Base-by-base conservation (phyloP, 148 eudicot species). In the Pharnaceum exiguum region DNA sequence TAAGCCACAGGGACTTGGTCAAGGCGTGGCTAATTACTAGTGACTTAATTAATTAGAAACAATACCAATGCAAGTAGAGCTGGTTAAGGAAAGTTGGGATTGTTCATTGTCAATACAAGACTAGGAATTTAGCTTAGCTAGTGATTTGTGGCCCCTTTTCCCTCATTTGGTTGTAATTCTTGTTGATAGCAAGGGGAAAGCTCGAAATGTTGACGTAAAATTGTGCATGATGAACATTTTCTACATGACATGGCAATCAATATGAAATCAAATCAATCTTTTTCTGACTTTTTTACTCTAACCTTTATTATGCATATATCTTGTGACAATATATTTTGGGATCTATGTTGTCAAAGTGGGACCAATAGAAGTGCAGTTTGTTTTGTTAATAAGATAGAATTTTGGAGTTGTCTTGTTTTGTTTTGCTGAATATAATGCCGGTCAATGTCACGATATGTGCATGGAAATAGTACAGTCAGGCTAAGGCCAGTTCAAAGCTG, bases 361-460 rank as follows among this genome's bases (percentile, higher is more conserved):
- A 16, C 62, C 16, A 44, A 19, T 3, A 16, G 61, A 57, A 30
- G 6, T 21, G 62, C 31, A 5, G n/a, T 48, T 55, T 35, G 62
- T 18, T 36, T 5, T 46, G 46, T 46, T 6, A 11, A 18, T 26
- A 15, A 22, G n/a, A 26, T 21, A 19, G 48, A 13, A n/a, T n/a
- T n/a, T 62, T 27, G 49, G 51, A 30, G 59, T 33, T 32, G 50
- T 66, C 63, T 66, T 63, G 46, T 63, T 44, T 35, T 3, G 33
- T 49, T 37, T 47, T 40, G 43, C 25, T 10, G 40, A n/a, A n/a
- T n/a, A n/a, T n/a, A 66, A 27, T 4, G 44, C 3, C 51, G 65
- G 71, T 67, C 71, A 67, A 67, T 67, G 36, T 67, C 71, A 67
- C 65, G 46, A 59, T 23, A 59, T 59, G 48, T 59, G 71, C 71